Percentiles rank a stretch among this genome's conserved stretches.
Conservation (phyloP, 371 early-diverging fungal genomes). For the Rhizopus arrhizus region DNA sequence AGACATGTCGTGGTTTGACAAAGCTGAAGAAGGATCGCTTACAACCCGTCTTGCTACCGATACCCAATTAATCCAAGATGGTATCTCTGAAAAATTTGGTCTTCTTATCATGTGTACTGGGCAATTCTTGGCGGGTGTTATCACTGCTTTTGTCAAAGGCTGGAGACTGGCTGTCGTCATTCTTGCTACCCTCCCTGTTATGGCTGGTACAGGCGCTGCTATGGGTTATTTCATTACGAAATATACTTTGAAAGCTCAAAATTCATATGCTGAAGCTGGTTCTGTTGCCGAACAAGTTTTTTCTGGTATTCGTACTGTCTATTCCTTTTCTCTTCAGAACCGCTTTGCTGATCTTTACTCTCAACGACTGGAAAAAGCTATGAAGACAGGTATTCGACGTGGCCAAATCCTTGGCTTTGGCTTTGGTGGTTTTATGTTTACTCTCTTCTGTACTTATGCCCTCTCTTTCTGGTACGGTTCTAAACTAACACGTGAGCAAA, state of each 20-base stretch:
- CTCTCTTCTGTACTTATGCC: constrained; percentile 68
- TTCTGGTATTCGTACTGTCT: constrained; percentile 84
- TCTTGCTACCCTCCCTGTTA: constrained; percentile 67
- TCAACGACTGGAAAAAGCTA: constrained; percentile 55
- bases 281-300: constrained; percentile 70
- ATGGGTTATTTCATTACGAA: constrained; percentile 74
- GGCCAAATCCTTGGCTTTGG: constrained; percentile 59
- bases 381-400: constrained; percentile 57
- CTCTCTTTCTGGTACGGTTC: constrained; percentile 84
- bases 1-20: constrained; percentile 94
- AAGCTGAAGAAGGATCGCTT: constrained; percentile 65
- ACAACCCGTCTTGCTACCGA: constrained; percentile 81
- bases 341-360: constrained; percentile 70
- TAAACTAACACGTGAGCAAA: constrained; percentile 51
- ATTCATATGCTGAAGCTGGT: constrained; percentile 52
- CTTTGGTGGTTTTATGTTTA: constrained; percentile 65
- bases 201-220: constrained; percentile 53
- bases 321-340: constrained; percentile 81
- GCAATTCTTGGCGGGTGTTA: constrained; percentile 84
- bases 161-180: constrained; percentile 85
- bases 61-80: constrained; percentile 81
- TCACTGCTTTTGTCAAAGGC: constrained; percentile 83
- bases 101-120: constrained; percentile 64
- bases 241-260: constrained; percentile 41
- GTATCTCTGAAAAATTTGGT: constrained; percentile 86